A percentile compares a stretch with the other conserved stretches of the same genome.
Evolutionary conservation across 805 yeast genomes (phyloP).

Genomic region (Saturnispora quitensis): DNA sequence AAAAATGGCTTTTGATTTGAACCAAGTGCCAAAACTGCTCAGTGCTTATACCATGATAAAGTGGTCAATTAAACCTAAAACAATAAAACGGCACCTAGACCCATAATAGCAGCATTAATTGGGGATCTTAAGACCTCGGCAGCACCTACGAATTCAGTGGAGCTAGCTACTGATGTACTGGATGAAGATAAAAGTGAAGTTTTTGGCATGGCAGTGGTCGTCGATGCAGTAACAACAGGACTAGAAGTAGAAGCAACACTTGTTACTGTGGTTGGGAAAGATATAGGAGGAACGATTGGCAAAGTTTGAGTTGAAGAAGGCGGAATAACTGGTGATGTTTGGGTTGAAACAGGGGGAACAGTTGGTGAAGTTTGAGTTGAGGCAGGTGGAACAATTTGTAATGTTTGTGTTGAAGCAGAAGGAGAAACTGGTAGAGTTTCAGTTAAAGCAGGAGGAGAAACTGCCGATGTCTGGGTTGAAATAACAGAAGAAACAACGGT

Average conservation of each 20-base stretch:
- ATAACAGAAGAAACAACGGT: neutral
- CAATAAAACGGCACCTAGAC: slow-evolving; percentile 3
- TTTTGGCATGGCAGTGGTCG: neutral
- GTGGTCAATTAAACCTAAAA: neutral
- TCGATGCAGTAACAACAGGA: neutral
- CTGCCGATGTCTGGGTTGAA: neutral
- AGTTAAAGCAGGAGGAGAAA: neutral
- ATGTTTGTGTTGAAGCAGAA: neutral
- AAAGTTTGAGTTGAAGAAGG: neutral
- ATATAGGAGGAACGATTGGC: neutral
- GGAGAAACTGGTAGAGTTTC: neutral
- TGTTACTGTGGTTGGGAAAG: neutral
- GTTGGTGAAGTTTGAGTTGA: neutral
- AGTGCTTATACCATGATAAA: neutral
- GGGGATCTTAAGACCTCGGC: slow-evolving; percentile 3
- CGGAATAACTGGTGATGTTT: neutral
- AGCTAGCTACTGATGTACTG: neutral
- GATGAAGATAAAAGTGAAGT: neutral
- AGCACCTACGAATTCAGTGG: neutral
- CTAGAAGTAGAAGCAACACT: neutral
- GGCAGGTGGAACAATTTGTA: neutral
- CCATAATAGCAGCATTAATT: neutral
- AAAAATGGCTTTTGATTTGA: neutral
- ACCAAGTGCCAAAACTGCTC: neutral
- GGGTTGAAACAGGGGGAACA: neutral